Base-by-base conservation (phyloP, 306 rosid species). In the Cicer arietinum region DNA sequence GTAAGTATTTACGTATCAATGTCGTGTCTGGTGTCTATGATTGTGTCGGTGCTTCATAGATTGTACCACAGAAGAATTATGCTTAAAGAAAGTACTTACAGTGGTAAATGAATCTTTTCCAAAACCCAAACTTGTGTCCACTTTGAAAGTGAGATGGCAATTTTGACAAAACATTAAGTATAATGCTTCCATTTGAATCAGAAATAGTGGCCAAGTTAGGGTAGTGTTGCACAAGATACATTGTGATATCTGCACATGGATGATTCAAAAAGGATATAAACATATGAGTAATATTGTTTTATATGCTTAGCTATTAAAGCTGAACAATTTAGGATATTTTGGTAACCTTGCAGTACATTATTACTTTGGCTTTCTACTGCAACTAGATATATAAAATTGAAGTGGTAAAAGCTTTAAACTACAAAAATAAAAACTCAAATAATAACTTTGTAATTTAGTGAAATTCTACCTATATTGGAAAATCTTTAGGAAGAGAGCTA, bases 131-230 rank as follows among this genome's bases (percentile, higher is more conserved):
- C 56, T 78, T 84, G 37, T 64, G 74, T 69, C 86, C 89, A 84
- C 90, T 80, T n/a, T 75, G 87, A 73, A 88, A 88, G 73, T 73
- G 70, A 10, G 90, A 78, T n/a, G 86, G 83, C 69, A 61, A 47
- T 69, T 73, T 82, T 9, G 89, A 82, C 61, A 85, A 30, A 47
- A 82, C 86, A 73, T 77, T 77, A 7, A 85, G 84, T 62, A 85
- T 67, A 42, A 67, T 39, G 77, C 86, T 79, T 43, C 89, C 86
- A 20, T 77, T 82, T 48, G 84, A 73, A 13, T 82, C 73, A 18
- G 73, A 39, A 47, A 82, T 20, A 17, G 73, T 73, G 48, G 79
- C 86, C 70, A 85, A 69, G 75, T 77, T 77, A 61, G 86, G 79
- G 71, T 79, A 69, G 7, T 37, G 73, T 35, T 63, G 79, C 14